Conservation (phyloP, 2,329 filamentous ascomycete species). For the Aspergillus sp. region DNA sequence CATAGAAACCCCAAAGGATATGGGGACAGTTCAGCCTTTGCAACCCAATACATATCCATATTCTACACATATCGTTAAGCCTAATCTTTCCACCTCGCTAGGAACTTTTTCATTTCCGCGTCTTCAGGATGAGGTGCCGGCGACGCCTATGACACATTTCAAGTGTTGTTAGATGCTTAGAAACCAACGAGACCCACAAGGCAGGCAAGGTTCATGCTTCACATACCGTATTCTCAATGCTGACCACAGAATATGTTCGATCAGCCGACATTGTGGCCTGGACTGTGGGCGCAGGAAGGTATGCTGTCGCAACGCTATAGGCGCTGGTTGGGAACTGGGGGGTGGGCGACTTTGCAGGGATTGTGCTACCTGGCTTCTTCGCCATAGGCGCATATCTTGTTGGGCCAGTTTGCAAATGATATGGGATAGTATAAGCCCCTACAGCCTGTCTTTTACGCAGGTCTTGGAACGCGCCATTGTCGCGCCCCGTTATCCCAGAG, state of each 20-base stretch:
- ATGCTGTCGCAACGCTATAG: constrained; percentile 53
- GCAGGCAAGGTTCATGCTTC: neutral
- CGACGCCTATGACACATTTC: constrained; percentile 47
- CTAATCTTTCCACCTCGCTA: constrained; percentile 61
- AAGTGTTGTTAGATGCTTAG: neutral
- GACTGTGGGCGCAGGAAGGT: constrained; percentile 46
- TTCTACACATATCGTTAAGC: neutral
- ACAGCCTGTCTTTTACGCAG: constrained; percentile 32
- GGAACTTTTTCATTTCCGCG: constrained; percentile 53
- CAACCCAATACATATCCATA: neutral
- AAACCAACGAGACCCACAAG: neutral
- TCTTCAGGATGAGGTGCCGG: constrained; percentile 53
- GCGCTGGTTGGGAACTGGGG: constrained; percentile 57
- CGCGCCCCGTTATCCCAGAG: constrained; percentile 62
- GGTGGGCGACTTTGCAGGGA: constrained; percentile 51
- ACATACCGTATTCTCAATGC: constrained; percentile 61
- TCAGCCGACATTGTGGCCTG: constrained; percentile 52
- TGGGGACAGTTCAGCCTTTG: neutral
- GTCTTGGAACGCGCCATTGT: constrained; percentile 33
- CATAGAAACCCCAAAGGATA: too few relatives aligned
- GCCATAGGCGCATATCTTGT: constrained; percentile 64
- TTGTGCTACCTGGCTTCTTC: constrained; percentile 57
- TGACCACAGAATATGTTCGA: constrained; percentile 52
- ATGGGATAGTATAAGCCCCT: constrained; percentile 46
- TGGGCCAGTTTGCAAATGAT: constrained; percentile 54